Evolutionary conservation across 768 basidiomycete species (phyloP).

Genomic region (Tricholoma hemisulphureum): DNA sequence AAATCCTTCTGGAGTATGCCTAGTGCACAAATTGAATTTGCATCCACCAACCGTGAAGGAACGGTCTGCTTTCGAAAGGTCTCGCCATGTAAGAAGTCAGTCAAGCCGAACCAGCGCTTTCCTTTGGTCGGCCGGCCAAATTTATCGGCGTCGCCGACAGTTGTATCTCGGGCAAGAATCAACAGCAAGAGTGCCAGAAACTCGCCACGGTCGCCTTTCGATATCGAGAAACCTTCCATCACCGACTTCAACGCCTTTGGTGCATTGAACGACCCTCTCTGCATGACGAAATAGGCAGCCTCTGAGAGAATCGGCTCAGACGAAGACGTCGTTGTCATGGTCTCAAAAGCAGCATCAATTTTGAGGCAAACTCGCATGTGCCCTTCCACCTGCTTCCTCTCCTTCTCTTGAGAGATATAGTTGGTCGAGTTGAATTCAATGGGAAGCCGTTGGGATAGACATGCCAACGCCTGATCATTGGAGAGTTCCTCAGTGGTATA

Average conservation of each 20-base stretch:
- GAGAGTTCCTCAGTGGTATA: constrained; percentile 5
- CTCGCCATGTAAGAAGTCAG: not conserved
- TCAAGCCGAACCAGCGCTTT: not conserved
- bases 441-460: constrained; percentile 24
- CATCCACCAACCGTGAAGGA: not conserved
- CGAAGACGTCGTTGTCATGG: constrained; percentile 17
- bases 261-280: not conserved
- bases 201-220: not conserved
- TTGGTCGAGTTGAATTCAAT: constrained; percentile 26
- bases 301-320: constrained; percentile 23
- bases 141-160: not conserved
- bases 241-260: not conserved
- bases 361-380: constrained; percentile 32
- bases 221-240: not conserved
- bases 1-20: constrained; percentile 13
- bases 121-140: not conserved
- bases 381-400: constrained; percentile 24
- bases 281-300: not conserved
- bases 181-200: not conserved
- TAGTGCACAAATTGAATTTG: not conserved
- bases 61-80: not conserved
- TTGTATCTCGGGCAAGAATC: not conserved
- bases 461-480: constrained; percentile 16
- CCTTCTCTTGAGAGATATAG: constrained; percentile 13
- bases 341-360: constrained; percentile 13